These are phyloP conservation scores for Rutstroemia sp. DNA, from an alignment of 2,329 filamentous ascomycete species.

Conservation along the genomic window DNA sequence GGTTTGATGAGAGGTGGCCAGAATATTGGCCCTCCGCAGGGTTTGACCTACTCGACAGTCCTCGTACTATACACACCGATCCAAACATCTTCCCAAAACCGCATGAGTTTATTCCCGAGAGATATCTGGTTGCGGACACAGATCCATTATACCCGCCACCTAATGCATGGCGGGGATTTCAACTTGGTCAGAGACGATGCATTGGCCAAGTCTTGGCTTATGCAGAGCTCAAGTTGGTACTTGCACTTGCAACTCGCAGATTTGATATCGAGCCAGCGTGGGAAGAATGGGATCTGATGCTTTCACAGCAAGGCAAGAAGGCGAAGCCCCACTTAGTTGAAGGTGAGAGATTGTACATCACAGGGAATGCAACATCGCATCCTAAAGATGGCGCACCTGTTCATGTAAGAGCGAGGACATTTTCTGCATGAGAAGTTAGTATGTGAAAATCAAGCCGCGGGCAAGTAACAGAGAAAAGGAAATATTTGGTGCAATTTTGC, in stretches of 20 bases:
- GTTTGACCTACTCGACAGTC: neutral
- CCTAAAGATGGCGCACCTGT: neutral
- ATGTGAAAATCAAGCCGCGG: too few species aligned
- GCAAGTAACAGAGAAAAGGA: too few species aligned
- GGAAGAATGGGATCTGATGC: neutral
- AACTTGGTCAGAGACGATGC: neutral
- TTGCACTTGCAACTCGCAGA: neutral
- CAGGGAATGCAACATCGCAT: neutral
- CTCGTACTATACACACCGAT: neutral
- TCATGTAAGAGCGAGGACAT: constrained; percentile 6
- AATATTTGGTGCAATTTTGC: too few species aligned
- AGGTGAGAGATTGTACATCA: neutral
- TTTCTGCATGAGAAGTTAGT: too few species aligned
- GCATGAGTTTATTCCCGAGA: neutral
- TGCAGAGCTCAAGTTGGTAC: neutral
- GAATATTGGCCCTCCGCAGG: neutral
- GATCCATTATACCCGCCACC: neutral
- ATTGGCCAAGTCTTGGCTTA: neutral
- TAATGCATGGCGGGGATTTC: neutral
- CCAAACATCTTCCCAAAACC: neutral
- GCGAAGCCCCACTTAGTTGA: neutral
- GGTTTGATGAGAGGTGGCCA: neutral
- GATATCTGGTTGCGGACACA: neutral
- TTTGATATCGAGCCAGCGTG: neutral
- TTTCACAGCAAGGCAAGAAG: neutral